Percentiles rank a stretch among this genome's conserved stretches.
Evolutionary conservation across 176 grass and related monocot genomes (phyloP).

Genomic region (Zoysia japonica): DNA sequence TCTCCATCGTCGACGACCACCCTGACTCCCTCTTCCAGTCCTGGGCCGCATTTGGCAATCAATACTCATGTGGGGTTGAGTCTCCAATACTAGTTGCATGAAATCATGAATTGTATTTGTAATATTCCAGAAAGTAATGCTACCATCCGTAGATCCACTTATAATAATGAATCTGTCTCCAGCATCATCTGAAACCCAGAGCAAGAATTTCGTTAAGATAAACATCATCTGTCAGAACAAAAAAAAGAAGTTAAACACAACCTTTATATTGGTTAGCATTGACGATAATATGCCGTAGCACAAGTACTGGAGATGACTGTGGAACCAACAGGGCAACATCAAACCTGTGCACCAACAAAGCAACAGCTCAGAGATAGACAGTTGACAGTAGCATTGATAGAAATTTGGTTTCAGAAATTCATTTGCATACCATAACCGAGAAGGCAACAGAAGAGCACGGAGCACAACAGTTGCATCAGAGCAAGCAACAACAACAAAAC

Average conservation of each 20-base stretch:
- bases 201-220: constrained; percentile 12
- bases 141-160: constrained; percentile 88
- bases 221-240: constrained; percentile 19
- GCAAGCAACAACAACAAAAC: constrained; percentile 86
- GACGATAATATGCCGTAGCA: constrained; percentile 63
- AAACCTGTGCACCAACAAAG: constrained; percentile 67
- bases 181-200: constrained; percentile 44
- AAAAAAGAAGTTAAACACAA: constrained; percentile 25
- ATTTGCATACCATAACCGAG: constrained; percentile 69
- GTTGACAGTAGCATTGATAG: neutral
- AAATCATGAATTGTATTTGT: constrained; percentile 64
- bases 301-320: constrained; percentile 68
- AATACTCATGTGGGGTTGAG: constrained; percentile 62
- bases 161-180: constrained; percentile 62
- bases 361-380: constrained; percentile 33
- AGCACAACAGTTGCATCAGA: constrained; percentile 81
- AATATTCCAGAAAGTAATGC: constrained; percentile 88
- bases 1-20: constrained; percentile 73
- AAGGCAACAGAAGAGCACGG: constrained; percentile 90
- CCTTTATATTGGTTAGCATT: constrained; percentile 32
- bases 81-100: constrained; percentile 68
- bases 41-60: constrained; percentile 76
- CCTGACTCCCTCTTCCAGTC: constrained; percentile 92
- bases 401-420: constrained; percentile 29
- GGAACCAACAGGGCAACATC: constrained; percentile 83